These are phyloP conservation scores for Hippophae tibetana DNA, from an alignment of 306 rosid genomes.

Conservation along the genomic window DNA sequence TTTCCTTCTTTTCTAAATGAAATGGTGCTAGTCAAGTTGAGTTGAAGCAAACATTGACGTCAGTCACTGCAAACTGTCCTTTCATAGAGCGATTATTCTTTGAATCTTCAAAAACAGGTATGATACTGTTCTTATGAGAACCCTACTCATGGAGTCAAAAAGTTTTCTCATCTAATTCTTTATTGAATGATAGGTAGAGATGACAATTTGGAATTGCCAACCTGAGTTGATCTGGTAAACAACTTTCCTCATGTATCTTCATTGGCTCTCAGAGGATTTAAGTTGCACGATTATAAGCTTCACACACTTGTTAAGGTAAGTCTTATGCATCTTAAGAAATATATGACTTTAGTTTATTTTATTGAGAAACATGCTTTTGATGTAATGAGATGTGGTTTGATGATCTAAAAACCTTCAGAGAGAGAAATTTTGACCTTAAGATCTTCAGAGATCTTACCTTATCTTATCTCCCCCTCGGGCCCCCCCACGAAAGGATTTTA, in stretches of 20 bases:
- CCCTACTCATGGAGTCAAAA: conserved; percentile 10
- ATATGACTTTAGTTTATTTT: not conserved
- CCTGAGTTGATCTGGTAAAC: conserved; percentile 57
- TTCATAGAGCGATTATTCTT: conserved; percentile 79
- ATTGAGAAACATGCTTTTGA: not conserved
- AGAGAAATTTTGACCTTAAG: too few relatives aligned
- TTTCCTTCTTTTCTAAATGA: not conserved
- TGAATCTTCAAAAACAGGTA: conserved; percentile 90
- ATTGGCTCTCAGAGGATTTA: conserved; percentile 92
- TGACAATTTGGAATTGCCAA: conserved; percentile 84
- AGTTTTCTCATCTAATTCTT: conserved; percentile 25
- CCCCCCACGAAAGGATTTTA: too few relatives aligned
- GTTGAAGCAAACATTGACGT: conserved; percentile 80
- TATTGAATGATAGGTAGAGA: conserved; percentile 68
- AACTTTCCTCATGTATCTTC: conserved; percentile 73
- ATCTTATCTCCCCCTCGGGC: too few relatives aligned
- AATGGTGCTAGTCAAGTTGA: conserved; percentile 61
- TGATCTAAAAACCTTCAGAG: too few relatives aligned
- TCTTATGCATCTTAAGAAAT: conserved; percentile 10
- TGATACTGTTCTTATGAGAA: conserved; percentile 12
- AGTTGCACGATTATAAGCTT: conserved; percentile 83
- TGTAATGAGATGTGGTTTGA: too few relatives aligned
- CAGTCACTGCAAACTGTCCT: conserved; percentile 75
- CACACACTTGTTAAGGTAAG: conserved; percentile 80
- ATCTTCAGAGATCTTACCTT: too few relatives aligned